Evolutionary conservation across 352 stramenopile genomes (phyloP), one percentile per base, ranked within the genome.

Genomic region (Pythium catenulatum): DNA sequence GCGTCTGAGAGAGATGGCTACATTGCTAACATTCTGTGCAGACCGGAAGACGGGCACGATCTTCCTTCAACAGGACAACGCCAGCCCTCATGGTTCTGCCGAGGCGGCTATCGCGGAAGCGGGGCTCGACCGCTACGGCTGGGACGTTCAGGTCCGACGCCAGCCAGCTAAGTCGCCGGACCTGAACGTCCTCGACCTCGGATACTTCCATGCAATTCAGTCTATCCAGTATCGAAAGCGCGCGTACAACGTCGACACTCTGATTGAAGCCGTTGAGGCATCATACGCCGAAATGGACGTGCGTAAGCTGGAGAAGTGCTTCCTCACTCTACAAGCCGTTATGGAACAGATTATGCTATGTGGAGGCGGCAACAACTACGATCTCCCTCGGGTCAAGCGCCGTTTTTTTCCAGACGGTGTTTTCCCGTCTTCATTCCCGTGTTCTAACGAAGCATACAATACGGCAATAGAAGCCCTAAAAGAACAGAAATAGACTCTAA

Each of bases 171-270:
- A 83, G 5, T 79, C 45, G 8, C 83, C 70, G 5, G 77, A 86
- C 36, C 23, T 89, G 8, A 89, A 86, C 34, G 39, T 86, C 13
- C 41, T 89, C 0, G 69, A 83, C 46, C 34, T 86, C 11, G 83
- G 77, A 32, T 78, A 77, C 15, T 89, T 86, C 50, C 6, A 56
- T 13, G 56, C 69, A 3, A 56, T 86, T 17, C 77, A 89, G 25
- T 30, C 70, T 7, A 7, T 86, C 1, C 77, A 89, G 70, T 56
- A 86, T 8, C 11, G 30, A 39, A 74, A 73, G 34, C 34, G 48
- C 15, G 50, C 50, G 0, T 45, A 66, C 27, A 43, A 34, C 14
- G 48, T 70, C 46, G 30, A 37, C 17, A 25, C 34, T 25, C 17
- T 84, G 1, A 58, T 87, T 15, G 14, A 7, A 11, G 74, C 65